Base-by-base conservation (phyloP, 1,284 basidiomycete genomes). In the Bondarzewia mesenterica region DNA sequence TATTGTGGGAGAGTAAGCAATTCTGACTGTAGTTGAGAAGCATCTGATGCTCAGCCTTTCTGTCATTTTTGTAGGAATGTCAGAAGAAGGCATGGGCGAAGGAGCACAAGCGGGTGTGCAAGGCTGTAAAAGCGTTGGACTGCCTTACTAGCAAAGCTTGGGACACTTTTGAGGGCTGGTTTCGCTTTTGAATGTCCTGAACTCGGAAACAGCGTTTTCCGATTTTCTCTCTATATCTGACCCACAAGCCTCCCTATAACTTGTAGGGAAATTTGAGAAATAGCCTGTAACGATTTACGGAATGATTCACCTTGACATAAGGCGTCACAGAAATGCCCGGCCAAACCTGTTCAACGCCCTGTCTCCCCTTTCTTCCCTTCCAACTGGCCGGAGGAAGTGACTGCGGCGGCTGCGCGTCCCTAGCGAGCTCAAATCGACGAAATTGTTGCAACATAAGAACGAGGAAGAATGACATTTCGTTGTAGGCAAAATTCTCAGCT, bases 391-490 rank as follows among this genome's bases (percentile, higher is more conserved):
- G 82, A 2, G 82, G 82, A 38, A 77, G 54, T 16, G 83, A 82
- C 0, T 71, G 76, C 36, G 58, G 59, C 2, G 84, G 83, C 57
- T 85, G 83, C 18, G 67, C 71, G 49, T 86, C 81, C 10, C 72
- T 61, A 0, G 78, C 78, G 27, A 87, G 63, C 8, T 70, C 68
- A 57, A 88, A 78, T 2, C 68, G 65, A 51, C 78, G 74, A 54
- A 80, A 86, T 20, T 70, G 69, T 56, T 87, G 84, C 43, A 88
- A 60, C 22, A 88, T 61, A 25, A 79, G 70, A 8, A 81, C 76
- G 29, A 88, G 71, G 63, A 85, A 79, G 58, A 77, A 87, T 2
- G 80, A 78, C 40, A 80, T 77, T 60, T 88, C 79, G 58, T 85
- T 85, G 52, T 79, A 80, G 3, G 84, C 84, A 21, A 29, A 45